These are phyloP conservation scores for Trypanosoma rangeli DNA, from an alignment of 208 protist species.

Conservation along the genomic window DNA sequence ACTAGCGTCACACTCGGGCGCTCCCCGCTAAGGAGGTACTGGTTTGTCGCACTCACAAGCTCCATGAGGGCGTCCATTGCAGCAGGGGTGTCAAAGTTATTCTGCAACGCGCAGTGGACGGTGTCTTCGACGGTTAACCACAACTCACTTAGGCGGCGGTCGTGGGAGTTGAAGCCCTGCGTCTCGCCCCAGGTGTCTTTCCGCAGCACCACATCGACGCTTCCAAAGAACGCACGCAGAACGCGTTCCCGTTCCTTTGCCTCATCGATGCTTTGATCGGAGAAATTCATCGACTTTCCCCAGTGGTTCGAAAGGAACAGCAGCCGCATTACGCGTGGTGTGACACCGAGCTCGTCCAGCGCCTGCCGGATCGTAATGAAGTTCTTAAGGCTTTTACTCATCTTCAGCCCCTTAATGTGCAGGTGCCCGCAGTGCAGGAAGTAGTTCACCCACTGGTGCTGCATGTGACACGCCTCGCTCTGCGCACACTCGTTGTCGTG, in stretches of 20 bases:
- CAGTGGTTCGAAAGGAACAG: conserved; percentile 95
- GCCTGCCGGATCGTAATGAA: conserved; percentile 97
- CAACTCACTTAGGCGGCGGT: conserved; percentile 49
- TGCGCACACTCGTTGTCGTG: conserved; percentile 99
- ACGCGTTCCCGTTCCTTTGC: conserved; percentile 77
- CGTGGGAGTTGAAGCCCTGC: conserved; percentile 50
- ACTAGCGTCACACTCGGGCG: conserved; percentile 70
- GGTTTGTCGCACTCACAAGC: conserved; percentile 82
- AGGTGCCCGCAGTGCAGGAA: conserved; percentile 98
- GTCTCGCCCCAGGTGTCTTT: conserved; percentile 35
- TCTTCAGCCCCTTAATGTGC: conserved; percentile 98
- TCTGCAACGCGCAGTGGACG: conserved; percentile 84
- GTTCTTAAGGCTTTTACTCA: conserved; percentile 99
- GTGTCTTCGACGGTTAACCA: conserved; percentile 50
- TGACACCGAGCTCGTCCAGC: conserved; percentile 74
- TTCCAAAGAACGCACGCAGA: conserved; percentile 86
- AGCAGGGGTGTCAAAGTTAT: conserved; percentile 95
- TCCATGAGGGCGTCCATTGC: conserved; percentile 69
- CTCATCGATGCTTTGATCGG: conserved; percentile 88
- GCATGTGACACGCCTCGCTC: conserved; percentile 86
- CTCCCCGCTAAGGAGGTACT: conserved; percentile 69
- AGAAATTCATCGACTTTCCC: conserved; percentile 93
- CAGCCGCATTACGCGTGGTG: conserved; percentile 89
- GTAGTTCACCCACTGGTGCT: conserved; percentile 98
- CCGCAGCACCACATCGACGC: conserved; percentile 61